Base-by-base conservation (phyloP, 331 rosid genomes). In the Malus hybrid region DNA sequence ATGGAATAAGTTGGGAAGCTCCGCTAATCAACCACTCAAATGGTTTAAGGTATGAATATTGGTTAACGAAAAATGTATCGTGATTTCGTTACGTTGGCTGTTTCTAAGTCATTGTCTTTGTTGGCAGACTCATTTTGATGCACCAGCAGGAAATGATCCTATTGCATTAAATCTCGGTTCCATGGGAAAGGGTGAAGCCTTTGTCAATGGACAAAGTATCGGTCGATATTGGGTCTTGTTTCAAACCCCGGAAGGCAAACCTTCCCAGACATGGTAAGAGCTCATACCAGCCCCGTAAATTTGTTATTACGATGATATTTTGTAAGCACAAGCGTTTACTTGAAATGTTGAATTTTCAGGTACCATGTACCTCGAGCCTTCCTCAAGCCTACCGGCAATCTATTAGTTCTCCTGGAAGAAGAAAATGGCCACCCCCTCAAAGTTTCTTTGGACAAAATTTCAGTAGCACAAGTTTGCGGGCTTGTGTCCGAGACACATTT, bases 201-300 rank as follows among this genome's bases (percentile, higher is more conserved):
- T 97, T 89, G 74, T 94, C 77, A 94, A 94, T 50, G 97, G 96
- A 67, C 82, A 83, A 56, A 82, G 88, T 62, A 87, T 91, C 4
- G 99, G 99, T 22, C 85, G 96, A 67, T 94, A 87, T 76, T 91
- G 99, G 98, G 87, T 87, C 72, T 88, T 96, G 70, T 90, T 88
- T 81, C 89, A 59, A 74, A 88, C 93, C 19, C 66, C 84, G 48
- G 46, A 79, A 18, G 99, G 97, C 20, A 79, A 64, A 59, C 88
- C 95, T 81, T 91, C 97, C 60, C 99, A 94, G 80, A 85, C 81
- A 82, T 86, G 96, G 99, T 93, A 83, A 6, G 79, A 18, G 54
- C 29, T 50, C 33, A 11, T 46, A 69, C 60, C n/a, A 69, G 3
- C 24, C 14, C 29, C 27, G 15, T 22, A 27, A 0, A 69, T 46